Conservation (phyloP, 345 rosid genomes). For the Brassica juncea region DNA sequence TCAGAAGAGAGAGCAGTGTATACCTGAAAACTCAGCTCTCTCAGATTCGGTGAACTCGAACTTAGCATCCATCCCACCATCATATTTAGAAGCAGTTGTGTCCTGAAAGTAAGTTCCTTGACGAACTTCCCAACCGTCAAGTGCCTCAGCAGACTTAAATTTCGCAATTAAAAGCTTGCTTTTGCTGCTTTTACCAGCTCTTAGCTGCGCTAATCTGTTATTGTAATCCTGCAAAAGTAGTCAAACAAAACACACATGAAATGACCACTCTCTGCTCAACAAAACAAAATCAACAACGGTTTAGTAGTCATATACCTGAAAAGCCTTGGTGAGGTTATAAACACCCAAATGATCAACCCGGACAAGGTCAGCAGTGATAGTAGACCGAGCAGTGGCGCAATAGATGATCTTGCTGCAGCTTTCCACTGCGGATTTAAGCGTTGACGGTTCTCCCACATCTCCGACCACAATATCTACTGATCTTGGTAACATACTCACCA, state of each 20-base stretch:
- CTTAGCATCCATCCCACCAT: constrained; percentile 94
- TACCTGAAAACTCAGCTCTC: constrained; percentile 89
- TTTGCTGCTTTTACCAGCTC: constrained; percentile 93
- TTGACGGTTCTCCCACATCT: constrained; percentile 83
- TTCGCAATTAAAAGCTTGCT: constrained; percentile 92
- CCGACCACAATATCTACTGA: constrained; percentile 83
- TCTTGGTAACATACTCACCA: constrained; percentile 77
- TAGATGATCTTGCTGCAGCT: constrained; percentile 89
- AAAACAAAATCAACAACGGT: not conserved
- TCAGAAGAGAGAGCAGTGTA: not conserved
- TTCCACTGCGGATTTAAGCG: constrained; percentile 68
- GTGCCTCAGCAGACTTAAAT: constrained; percentile 67
- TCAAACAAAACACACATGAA: not conserved
- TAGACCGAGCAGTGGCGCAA: constrained; percentile 93
- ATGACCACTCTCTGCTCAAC: not conserved
- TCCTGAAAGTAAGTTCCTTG: constrained; percentile 95
- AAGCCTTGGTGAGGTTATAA: constrained; percentile 83
- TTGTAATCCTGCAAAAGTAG: constrained; percentile 63
- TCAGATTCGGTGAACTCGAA: constrained; percentile 84
- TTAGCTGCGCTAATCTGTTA: constrained; percentile 76
- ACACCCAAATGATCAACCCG: constrained; percentile 94
- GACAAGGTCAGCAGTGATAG: constrained; percentile 80
- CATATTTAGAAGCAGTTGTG: constrained; percentile 72
- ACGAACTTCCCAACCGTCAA: constrained; percentile 82
- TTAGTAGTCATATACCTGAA: constrained; percentile 52